Base-by-base conservation (phyloP, 2,329 filamentous ascomycete genomes). In the Didymella pinodella region DNA sequence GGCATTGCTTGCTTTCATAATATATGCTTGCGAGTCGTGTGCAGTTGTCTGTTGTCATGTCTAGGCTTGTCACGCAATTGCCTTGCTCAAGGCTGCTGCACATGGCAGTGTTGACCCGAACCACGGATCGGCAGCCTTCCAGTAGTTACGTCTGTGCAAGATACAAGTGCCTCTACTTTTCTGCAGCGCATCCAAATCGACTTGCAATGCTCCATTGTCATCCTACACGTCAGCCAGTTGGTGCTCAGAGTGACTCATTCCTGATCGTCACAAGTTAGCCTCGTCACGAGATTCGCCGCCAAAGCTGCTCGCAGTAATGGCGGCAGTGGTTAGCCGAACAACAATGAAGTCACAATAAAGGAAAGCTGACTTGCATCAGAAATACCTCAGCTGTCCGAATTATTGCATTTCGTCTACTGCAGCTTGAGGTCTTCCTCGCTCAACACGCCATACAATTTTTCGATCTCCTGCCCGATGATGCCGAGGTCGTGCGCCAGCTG, bases 351-450 rank as follows among this genome's bases (percentile, higher is more conserved):
- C 11, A 47, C 45, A 7, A 25, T 34, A 11, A 25, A 47, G n/a
- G 14, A 2, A 14, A 34, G 45, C 32, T 3, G 20, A 10, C 7
- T n/a, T 14, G 36, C 47, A 18, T 18, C n/a, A 12, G 25, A 14
- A 44, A n/a, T 6, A n/a, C n/a, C 26, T 20, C 16, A 5, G 5
- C 11, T 36, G 22, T 16, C n/a, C 25, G 4, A 28, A 2, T 44
- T 7, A 44, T 44, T 12, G 22, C 11, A 10, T 48, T 20, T n/a
- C 45, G 12, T 50, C 32, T 72, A 77, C 53, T 75, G 70, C 44
- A 89, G 76, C 71, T 84, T 84, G 61, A 89, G 75, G 63, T 83
- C 82, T 65, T 89, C 86, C 70, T 89, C 86, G 71, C 85, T 82
- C 55, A 89, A 69, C 16, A 85, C 82, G 6, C 87, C 87, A 72